Percentiles rank a stretch among this genome's conserved stretches.
phyloP scores from a whole-genome alignment of 257 asterid species.

The Dorcoceras hygrometricum region DNA sequence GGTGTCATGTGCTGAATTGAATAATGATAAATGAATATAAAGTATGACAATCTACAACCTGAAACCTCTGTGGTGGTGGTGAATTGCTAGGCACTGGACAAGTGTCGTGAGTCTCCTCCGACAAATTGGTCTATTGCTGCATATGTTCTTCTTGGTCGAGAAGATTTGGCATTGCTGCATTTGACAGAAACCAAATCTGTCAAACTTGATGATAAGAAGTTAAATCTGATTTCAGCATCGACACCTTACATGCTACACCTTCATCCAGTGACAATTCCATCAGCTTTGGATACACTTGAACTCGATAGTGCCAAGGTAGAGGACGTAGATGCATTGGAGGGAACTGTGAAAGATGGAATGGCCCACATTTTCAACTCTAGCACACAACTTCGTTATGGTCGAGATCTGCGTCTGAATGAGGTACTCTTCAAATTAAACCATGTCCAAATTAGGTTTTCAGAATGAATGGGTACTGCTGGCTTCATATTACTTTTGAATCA shows the following conservation, averaged over 20 bases:
- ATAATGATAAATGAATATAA: too few relatives aligned
- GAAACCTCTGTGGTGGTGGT: slow-evolving; percentile 17
- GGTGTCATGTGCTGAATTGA: too few relatives aligned
- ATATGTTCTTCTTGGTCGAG: slow-evolving; percentile 91
- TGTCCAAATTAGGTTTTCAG: slow-evolving; percentile 9
- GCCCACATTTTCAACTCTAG: slow-evolving; percentile 85
- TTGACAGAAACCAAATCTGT: slow-evolving; percentile 49
- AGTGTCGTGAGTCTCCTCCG: slow-evolving; percentile 96
- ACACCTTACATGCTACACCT: slow-evolving; percentile 87
- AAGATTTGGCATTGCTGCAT: slow-evolving; percentile 81
- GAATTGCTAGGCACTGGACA: slow-evolving; percentile 71
- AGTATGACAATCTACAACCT: not conserved
- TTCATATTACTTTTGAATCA: slow-evolving; percentile 13
- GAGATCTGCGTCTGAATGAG: slow-evolving; percentile 96
- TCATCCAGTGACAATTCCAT: slow-evolving; percentile 84
- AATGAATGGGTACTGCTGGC: not conserved
- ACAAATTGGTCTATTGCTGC: slow-evolving; percentile 95
- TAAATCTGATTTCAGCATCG: slow-evolving; percentile 64
- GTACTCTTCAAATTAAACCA: slow-evolving; percentile 35
- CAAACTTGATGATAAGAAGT: slow-evolving; percentile 54
- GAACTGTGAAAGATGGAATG: slow-evolving; percentile 84
- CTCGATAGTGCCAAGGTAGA: slow-evolving; percentile 62
- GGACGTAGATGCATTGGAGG: slow-evolving; percentile 69
- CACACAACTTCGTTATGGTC: slow-evolving; percentile 89
- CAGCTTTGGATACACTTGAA: slow-evolving; percentile 75